Conservation (phyloP, 768 basidiomycete genomes). For the Boletus reticulatus region DNA sequence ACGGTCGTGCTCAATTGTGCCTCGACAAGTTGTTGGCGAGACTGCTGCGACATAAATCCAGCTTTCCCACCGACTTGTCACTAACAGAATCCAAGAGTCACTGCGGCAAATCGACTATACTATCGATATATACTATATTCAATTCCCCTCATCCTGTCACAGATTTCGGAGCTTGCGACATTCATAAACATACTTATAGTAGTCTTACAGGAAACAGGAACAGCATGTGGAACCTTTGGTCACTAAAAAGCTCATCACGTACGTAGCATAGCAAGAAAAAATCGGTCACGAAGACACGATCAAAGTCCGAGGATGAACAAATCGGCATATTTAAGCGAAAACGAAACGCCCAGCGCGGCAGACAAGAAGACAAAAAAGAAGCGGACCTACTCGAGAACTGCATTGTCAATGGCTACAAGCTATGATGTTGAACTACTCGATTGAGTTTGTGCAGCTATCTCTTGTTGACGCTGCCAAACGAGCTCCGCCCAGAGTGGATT, state of each 20-base stretch:
- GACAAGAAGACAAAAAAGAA: conserved; percentile 8
- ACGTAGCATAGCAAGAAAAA: conserved; percentile 16
- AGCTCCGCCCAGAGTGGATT: conserved; percentile 94
- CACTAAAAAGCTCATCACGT: conserved; percentile 1
- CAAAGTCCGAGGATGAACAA: conserved; percentile 1
- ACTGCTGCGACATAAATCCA: no score
- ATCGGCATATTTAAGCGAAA: conserved; percentile 2
- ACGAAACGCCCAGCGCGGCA: conserved; percentile 2
- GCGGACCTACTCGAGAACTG: background rate
- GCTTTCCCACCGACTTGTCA: no score
- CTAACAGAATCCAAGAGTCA: no score
- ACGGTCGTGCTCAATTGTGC: no score
- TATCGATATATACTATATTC: no score
- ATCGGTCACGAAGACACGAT: background rate
- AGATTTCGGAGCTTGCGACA: conserved; percentile 6
- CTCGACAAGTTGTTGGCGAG: no score
- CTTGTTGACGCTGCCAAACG: conserved; percentile 77
- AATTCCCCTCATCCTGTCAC: no score
- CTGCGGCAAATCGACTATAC: no score
- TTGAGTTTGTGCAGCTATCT: conserved; percentile 27
- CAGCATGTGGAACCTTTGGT: conserved; percentile 11
- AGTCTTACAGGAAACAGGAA: conserved; percentile 18
- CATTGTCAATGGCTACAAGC: background rate
- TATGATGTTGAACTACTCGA: background rate
- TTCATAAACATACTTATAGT: conserved; percentile 18